phyloP scores from a whole-genome alignment of 345 rosid genomes.

The Eucalyptus cloeziana region DNA sequence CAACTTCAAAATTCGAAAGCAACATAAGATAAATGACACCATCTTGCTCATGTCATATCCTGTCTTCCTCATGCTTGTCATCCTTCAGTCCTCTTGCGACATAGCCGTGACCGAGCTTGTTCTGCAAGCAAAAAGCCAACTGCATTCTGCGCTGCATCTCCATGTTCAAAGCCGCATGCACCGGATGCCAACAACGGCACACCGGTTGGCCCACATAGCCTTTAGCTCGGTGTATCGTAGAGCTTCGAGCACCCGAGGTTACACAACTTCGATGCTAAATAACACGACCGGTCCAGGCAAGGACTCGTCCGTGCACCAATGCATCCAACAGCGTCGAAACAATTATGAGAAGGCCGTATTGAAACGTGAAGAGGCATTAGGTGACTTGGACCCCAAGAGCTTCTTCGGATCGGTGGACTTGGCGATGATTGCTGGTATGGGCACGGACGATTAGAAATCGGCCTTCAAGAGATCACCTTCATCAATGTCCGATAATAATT shows the following conservation, averaged over 20 bases:
- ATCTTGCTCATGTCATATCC: background rate
- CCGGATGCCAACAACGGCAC: constrained; percentile 7
- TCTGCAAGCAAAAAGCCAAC: background rate
- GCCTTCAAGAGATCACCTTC: background rate
- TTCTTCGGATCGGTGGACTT: background rate
- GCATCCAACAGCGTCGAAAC: background rate
- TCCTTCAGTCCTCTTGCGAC: constrained; percentile 1
- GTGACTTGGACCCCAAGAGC: background rate
- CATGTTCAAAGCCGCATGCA: constrained; percentile 14
- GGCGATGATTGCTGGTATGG: background rate
- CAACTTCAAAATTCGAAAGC: background rate
- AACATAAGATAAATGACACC: background rate
- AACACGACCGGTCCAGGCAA: background rate
- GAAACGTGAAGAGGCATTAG: background rate
- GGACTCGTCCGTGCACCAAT: background rate
- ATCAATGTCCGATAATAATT: background rate
- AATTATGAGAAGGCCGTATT: background rate
- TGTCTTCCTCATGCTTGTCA: background rate
- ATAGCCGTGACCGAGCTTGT: background rate
- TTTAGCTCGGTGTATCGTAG: constrained; percentile 9
- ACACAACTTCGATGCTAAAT: background rate
- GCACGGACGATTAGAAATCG: background rate
- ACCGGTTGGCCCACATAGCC: constrained; percentile 7
- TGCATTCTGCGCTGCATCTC: constrained; percentile 16
- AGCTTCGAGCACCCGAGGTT: constrained; percentile 8